Evolutionary conservation across 2,329 filamentous ascomycete species (phyloP).

Genomic region (Xylaria sp.): DNA sequence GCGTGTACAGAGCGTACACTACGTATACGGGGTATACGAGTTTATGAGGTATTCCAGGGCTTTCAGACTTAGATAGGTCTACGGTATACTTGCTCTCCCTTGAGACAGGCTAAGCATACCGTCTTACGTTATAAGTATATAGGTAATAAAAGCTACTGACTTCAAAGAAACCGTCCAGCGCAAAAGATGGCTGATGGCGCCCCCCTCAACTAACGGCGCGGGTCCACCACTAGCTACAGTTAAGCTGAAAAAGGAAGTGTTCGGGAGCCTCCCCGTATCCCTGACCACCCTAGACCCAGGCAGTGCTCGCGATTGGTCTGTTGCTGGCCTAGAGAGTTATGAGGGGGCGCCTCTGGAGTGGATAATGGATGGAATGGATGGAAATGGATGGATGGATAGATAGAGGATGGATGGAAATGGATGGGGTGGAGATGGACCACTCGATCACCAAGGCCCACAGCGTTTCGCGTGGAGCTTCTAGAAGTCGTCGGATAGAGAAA

Average conservation of each 20-base stretch:
- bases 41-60: background rate
- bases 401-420: too few species aligned
- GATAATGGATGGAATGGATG: too few species aligned
- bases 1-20: background rate
- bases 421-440: too few species aligned
- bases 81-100: background rate
- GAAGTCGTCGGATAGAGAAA: too few species aligned
- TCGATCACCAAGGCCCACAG: too few species aligned
- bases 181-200: background rate
- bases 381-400: too few species aligned
- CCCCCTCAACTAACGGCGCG: background rate
- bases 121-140: background rate
- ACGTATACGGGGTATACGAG: background rate
- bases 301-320: too few species aligned
- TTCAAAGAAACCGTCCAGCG: background rate
- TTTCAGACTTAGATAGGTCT: background rate
- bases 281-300: too few species aligned
- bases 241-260: background rate
- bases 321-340: too few species aligned
- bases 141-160: background rate
- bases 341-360: too few species aligned
- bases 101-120: background rate
- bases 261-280: background rate
- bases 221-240: background rate
- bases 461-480: too few species aligned